A percentile compares a stretch with the other conserved stretches of the same genome.
phyloP scores from a whole-genome alignment of 179 eudicot species.

The Amaranthus tricolor region DNA sequence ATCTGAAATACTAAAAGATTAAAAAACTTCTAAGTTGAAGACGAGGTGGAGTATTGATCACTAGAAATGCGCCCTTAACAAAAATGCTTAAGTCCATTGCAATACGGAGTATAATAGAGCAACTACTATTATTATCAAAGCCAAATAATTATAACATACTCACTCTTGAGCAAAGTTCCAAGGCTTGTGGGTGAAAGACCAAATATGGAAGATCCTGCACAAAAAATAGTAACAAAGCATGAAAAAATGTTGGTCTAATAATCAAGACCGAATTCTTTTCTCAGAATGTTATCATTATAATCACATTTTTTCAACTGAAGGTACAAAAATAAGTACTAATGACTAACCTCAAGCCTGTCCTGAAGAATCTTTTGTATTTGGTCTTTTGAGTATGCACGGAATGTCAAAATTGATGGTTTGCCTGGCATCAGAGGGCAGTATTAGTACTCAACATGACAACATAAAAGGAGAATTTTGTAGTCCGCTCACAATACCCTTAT shows the following conservation, averaged over 20 bases:
- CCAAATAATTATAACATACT: conserved; percentile 28
- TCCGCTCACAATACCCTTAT: background rate
- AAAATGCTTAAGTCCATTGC: background rate
- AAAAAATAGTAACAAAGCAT: conserved; percentile 8
- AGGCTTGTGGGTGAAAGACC: conserved; percentile 81
- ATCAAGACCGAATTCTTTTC: background rate
- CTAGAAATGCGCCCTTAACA: background rate
- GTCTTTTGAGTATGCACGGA: conserved; percentile 91
- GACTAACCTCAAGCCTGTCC: conserved; percentile 61
- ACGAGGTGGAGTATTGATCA: too few species aligned
- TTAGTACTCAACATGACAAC: conserved; percentile 8
- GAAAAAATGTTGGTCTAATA: conserved; percentile 5
- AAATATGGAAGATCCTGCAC: conserved; percentile 61
- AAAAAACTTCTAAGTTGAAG: too few species aligned
- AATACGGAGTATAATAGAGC: background rate
- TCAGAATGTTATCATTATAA: too few species aligned
- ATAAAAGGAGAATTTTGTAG: background rate
- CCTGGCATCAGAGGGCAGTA: conserved; percentile 37
- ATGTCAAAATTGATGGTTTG: conserved; percentile 77
- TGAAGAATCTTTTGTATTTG: conserved; percentile 76
- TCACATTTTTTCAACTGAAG: too few species aligned
- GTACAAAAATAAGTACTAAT: conserved; percentile 18
- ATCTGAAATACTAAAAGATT: too few species aligned
- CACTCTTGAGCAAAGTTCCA: conserved; percentile 97
- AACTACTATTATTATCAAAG: background rate